Base-by-base conservation (phyloP, 768 basidiomycete species). In the Lanmaoa pseudosensibilis region DNA sequence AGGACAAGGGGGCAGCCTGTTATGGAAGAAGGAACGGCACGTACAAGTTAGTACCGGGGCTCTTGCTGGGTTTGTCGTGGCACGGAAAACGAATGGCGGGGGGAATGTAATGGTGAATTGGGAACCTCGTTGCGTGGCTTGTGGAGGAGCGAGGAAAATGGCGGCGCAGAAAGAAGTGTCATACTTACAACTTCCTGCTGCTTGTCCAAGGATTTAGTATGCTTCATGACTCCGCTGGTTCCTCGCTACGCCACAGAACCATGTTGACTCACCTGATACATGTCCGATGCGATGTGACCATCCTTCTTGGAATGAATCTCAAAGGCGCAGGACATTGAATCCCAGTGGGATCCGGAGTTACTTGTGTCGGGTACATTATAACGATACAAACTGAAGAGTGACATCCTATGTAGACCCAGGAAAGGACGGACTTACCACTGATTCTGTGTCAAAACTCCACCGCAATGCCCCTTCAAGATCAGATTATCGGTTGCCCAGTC, bases 241-340 rank as follows among this genome's bases (percentile, higher is more conserved):
- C 40, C 34, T 61, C 53, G 60, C 60, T 56, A 63, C 66, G 65
- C 66, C 65, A 65, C 63, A 59, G 52, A 56, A 59, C 49, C 47
- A 13, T n/a, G 21, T 25, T 59, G 51, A 44, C 61, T 56, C 49
- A 52, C 59, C 53, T 49, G 45, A 51, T 46, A 40, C 50, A 18
- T 12, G 48, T 51, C 50, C 27, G 27, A 27, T 27, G 46, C n/a
- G 52, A 49, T 49, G 39, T 39, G 56, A 39, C 32, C 19, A 32
- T n/a, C 27, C 33, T 39, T 59, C 32, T 30, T 50, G 30, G 16
- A 45, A 19, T 36, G 51, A 52, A 50, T 45, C 52, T 23, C 27
- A 25, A 57, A 50, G n/a, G 23, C 6, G 44, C 2, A n/a, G 30
- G 25, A 18, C 25, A 45, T 41, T 27, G 8, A 49, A 47, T 48